Evolutionary conservation across 2,329 filamentous ascomycete genomes (phyloP), one percentile per base, ranked within the genome.

Genomic region (Aspergillus ochraceoroseus): DNA sequence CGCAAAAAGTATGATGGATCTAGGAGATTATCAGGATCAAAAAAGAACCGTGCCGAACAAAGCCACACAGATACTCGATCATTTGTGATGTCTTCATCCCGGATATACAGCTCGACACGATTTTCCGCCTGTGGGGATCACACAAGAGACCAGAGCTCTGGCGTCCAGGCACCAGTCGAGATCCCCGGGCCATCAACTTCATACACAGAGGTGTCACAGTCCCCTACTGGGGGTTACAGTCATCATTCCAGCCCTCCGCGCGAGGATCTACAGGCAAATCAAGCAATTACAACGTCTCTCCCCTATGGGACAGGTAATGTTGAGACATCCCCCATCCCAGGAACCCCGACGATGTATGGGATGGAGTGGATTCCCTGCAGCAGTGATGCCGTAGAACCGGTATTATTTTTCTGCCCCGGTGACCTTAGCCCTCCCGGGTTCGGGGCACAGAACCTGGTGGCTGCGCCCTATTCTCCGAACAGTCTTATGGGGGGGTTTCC

Each of bases 1-100:
- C 40, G 40, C 33, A 43, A 43, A 29, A 43, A 43, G 29, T 43
- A 43, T 23, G 30, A 37, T 15, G 40, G 40, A 13, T 33, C 27
- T 23, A 13, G 29, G 6, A 23, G 38, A 14, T 31, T 41, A 12
- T 41, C 38, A 6, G 32, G 25, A 25, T 12, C 38, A 29, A 41
- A 35, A 31, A 41, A 35, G 26, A 41, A 35, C 25, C 4, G 8
- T 12, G 20, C 38, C 28, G 23, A 40, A 40, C 12, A 22, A 22
- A 22, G 15, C 17, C 17, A 17, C 4, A 12, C 31, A 7, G 26
- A 41, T 26, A 4, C 23, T 4, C 12, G n/a, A 9, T n/a, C 12
- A 12, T 19, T 5, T n/a, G 9, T 14, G 12, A 14, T 34, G 15
- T 31, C 31, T 27, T 30, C 32, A 12, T 18, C 32, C 2, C n/a